These are phyloP conservation scores for Prunus yedoensis DNA, from an alignment of 331 rosid species.

Conservation along the genomic window DNA sequence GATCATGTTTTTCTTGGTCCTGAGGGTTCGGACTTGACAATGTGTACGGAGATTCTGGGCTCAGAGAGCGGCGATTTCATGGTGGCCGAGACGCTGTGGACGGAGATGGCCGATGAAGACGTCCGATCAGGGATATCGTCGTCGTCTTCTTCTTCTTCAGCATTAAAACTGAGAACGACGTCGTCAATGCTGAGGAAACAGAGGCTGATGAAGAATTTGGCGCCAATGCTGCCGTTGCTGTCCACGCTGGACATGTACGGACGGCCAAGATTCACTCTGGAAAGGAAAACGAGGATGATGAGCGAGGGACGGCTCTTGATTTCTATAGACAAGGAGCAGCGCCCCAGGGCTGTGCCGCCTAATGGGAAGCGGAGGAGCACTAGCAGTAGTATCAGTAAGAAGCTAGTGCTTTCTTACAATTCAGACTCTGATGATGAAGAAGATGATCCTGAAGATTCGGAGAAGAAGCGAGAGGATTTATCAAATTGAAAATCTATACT, in stretches of 20 bases:
- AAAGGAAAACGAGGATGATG: not conserved
- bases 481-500: no score
- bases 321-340: not conserved
- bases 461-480: no score
- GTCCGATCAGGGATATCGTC: not conserved
- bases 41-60: slow-evolving; percentile 1
- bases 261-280: slow-evolving; percentile 5
- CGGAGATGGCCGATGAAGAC: not conserved
- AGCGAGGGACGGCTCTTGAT: slow-evolving; percentile 9
- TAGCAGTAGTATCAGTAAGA: not conserved
- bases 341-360: not conserved
- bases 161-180: not conserved
- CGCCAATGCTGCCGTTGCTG: not conserved
- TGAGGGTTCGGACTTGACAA: not conserved
- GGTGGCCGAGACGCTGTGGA: not conserved
- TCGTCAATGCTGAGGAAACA: not conserved
- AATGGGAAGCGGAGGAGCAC: not conserved
- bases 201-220: not conserved
- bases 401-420: not conserved
- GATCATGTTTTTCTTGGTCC: no score
- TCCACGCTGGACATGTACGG: slow-evolving; percentile 13
- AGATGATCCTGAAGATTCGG: not conserved
- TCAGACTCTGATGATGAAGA: not conserved
- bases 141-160: not conserved
- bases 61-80: slow-evolving; percentile 16